Evolutionary conservation across 164 flowering plant genomes (phyloP).

Genomic region (Macadamia integrifolia): DNA sequence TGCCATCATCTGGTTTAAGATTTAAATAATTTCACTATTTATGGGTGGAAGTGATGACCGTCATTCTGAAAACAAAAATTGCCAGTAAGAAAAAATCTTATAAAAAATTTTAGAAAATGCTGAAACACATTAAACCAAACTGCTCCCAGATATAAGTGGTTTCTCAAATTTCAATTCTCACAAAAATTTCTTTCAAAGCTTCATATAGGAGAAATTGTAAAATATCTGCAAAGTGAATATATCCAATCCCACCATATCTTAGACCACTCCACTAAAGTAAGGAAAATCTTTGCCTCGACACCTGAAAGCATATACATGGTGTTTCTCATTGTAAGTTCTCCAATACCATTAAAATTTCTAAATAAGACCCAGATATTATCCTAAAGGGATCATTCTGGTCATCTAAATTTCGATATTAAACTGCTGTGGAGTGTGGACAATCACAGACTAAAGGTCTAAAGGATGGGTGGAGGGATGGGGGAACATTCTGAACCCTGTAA

Average conservation of each 20-base stretch:
- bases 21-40: constrained; percentile 5
- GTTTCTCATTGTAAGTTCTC: neutral
- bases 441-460: too few relatives aligned
- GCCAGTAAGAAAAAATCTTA: neutral
- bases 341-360: neutral
- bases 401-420: neutral
- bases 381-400: neutral
- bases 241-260: neutral
- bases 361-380: neutral
- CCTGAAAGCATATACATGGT: neutral
- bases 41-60: neutral
- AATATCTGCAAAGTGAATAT: neutral
- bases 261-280: neutral
- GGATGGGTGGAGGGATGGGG: too few relatives aligned
- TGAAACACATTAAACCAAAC: neutral
- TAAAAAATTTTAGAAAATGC: neutral
- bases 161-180: neutral
- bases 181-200: neutral
- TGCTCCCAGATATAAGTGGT: neutral
- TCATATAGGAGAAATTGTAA: neutral
- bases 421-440: too few relatives aligned
- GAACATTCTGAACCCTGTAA: neutral
- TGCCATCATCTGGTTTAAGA: constrained; percentile 26
- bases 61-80: constrained; percentile 7
- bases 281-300: neutral